A percentile compares a stretch with the other conserved stretches of the same genome.
Conservation (phyloP, 768 basidiomycete genomes). For the Pisolithus marmoratus region DNA sequence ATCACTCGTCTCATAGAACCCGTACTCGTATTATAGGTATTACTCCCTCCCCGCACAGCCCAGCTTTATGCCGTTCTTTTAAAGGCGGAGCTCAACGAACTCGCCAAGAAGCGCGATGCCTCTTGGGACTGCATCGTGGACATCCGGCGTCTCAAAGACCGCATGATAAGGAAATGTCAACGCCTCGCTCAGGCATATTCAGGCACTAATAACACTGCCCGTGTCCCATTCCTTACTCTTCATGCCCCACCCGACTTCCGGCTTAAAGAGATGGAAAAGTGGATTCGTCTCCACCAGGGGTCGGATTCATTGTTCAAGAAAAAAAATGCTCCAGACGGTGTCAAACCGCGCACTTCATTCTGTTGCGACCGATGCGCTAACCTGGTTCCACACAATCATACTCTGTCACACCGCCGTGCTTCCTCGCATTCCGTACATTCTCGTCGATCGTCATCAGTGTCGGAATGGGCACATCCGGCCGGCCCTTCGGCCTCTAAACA, state of each 20-base stretch:
- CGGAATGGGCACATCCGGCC: slow-evolving; percentile 10
- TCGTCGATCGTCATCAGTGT: slow-evolving; percentile 18
- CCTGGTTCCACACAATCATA: slow-evolving; percentile 27
- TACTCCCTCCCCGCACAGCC: slow-evolving; percentile 64
- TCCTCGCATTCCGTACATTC: slow-evolving; percentile 18
- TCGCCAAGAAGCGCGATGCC: slow-evolving; percentile 48
- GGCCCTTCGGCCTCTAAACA: slow-evolving; percentile 15
- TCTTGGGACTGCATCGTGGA: slow-evolving; percentile 68
- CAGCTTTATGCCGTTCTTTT: slow-evolving; percentile 62
- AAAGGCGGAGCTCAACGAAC: slow-evolving; percentile 54
- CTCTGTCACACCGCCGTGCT: slow-evolving; percentile 22
- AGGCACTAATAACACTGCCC: slow-evolving; percentile 33
- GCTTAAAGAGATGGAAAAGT: slow-evolving; percentile 74
- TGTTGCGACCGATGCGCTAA: slow-evolving; percentile 32
- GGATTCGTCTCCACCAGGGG: slow-evolving; percentile 51
- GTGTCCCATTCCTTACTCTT: slow-evolving; percentile 55
- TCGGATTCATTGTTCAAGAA: slow-evolving; percentile 18
- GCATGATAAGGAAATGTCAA: slow-evolving; percentile 77
- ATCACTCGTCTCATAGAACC: neutral
- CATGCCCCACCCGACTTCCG: slow-evolving; percentile 69
- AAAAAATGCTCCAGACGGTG: slow-evolving; percentile 11
- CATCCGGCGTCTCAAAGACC: slow-evolving; percentile 73
- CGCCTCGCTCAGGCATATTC: slow-evolving; percentile 48
- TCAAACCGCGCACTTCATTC: slow-evolving; percentile 25
- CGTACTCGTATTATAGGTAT: slow-evolving; percentile 40